These are phyloP conservation scores for Aureobasidium musti DNA, from an alignment of 2,329 filamentous ascomycete species.

Conservation along the genomic window DNA sequence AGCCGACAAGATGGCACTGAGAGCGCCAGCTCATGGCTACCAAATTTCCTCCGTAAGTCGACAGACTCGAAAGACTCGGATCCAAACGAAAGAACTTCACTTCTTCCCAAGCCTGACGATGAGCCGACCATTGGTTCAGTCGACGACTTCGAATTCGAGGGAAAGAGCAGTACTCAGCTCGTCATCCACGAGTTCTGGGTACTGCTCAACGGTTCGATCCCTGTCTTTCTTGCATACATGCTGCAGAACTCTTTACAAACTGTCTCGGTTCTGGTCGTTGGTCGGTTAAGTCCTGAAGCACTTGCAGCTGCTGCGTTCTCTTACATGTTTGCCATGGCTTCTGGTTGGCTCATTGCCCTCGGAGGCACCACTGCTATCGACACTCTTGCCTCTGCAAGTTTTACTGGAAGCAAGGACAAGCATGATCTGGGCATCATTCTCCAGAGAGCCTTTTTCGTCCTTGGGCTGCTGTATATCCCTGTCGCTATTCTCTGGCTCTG, in stretches of 20 bases:
- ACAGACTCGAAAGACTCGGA: conserved; percentile 20
- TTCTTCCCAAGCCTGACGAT: conserved; percentile 47
- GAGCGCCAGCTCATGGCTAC: conserved; percentile 37
- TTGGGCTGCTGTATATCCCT: conserved; percentile 70
- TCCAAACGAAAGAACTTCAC: conserved; percentile 48
- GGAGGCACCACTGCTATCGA: conserved; percentile 85
- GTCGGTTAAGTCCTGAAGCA: conserved; percentile 75
- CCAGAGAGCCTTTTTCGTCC: conserved; percentile 72
- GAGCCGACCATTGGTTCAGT: conserved; percentile 40
- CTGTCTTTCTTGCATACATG: conserved; percentile 81
- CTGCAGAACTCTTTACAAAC: conserved; percentile 86
- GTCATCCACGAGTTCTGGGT: conserved; percentile 64
- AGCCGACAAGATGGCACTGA: conserved; percentile 34
- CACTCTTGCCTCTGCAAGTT: conserved; percentile 78
- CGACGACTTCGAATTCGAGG: conserved; percentile 44
- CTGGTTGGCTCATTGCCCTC: conserved; percentile 81
- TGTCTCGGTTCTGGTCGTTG: conserved; percentile 76
- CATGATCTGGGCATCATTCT: conserved; percentile 76
- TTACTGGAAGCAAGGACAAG: conserved; percentile 77
- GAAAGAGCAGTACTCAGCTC: conserved; percentile 42
- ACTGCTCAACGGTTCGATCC: conserved; percentile 68
- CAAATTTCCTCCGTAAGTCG: conserved; percentile 32
- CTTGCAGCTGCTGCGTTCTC: conserved; percentile 81
- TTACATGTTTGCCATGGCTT: conserved; percentile 92
- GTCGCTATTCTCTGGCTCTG: conserved; percentile 73